phyloP scores from a whole-genome alignment of 495 filamentous ascomycete genomes.

The Chlorociboria aeruginascens region DNA sequence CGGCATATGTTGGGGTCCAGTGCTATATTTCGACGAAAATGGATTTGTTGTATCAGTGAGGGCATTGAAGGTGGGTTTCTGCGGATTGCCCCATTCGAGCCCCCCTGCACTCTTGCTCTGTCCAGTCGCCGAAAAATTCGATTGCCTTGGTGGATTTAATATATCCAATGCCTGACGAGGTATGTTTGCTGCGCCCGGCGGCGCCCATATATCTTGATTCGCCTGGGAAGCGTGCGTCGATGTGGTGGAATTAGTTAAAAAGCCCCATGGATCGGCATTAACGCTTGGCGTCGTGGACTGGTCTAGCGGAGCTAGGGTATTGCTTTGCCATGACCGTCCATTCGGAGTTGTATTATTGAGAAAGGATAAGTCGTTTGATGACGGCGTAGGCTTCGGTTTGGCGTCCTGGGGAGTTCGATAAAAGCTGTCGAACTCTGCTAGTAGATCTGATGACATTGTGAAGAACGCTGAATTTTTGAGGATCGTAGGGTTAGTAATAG shows the following conservation, averaged over 20 bases:
- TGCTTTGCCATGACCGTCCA: not conserved
- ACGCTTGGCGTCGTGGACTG: not conserved
- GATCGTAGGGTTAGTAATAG: too few relatives aligned
- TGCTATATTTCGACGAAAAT: too few relatives aligned
- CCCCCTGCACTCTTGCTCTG: not conserved
- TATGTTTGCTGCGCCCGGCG: conserved; percentile 3
- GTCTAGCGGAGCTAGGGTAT: not conserved
- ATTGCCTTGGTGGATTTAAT: not conserved
- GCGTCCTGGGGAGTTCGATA: conserved; percentile 10
- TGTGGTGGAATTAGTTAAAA: not conserved
- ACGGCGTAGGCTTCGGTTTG: conserved; percentile 1
- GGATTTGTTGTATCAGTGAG: too few relatives aligned
- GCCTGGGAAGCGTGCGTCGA: too few relatives aligned
- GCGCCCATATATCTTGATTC: conserved; percentile 18
- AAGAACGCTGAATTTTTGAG: not conserved
- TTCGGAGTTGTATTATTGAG: conserved; percentile 1
- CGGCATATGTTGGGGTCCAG: too few relatives aligned
- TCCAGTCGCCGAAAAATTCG: not conserved
- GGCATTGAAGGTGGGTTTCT: conserved; percentile 11
- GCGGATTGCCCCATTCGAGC: conserved; percentile 2
- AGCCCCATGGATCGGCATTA: conserved; percentile 16
- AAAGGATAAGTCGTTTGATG: conserved; percentile 15
- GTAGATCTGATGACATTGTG: conserved; percentile 63
- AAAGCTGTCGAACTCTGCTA: conserved; percentile 53
- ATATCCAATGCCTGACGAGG: not conserved